Percentiles rank a stretch among this genome's conserved stretches.
phyloP scores from a whole-genome alignment of 768 basidiomycete species.

The Suillus discolor region DNA sequence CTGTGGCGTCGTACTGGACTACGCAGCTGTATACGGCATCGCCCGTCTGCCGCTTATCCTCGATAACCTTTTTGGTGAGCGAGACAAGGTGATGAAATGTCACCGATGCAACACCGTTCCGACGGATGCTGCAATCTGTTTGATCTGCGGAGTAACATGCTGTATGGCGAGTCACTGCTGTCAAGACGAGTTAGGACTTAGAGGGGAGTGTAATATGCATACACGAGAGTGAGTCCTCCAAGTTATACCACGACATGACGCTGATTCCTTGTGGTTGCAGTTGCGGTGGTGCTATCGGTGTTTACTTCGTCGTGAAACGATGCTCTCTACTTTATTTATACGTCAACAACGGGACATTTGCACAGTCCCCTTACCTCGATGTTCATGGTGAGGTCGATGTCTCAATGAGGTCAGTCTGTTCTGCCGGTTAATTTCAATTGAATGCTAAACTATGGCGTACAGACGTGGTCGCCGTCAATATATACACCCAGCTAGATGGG shows the following conservation, averaged over 20 bases:
- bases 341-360: constrained; percentile 86
- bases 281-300: constrained; percentile 85
- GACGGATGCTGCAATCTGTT: constrained; percentile 84
- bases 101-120: constrained; percentile 77
- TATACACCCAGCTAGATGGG: constrained; percentile 82
- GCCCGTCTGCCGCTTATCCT: constrained; percentile 79
- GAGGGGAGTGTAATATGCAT: constrained; percentile 96
- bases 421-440: background rate
- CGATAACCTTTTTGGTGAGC: constrained; percentile 80
- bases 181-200: constrained; percentile 46
- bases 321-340: constrained; percentile 91
- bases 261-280: constrained; percentile 40
- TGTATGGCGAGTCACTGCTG: constrained; percentile 96
- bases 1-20: constrained; percentile 80
- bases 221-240: constrained; percentile 77
- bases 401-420: constrained; percentile 73
- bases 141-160: constrained; percentile 84
- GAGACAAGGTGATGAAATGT: constrained; percentile 76
- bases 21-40: constrained; percentile 81
- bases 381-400: constrained; percentile 92
- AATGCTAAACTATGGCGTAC: background rate
- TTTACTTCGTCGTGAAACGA: constrained; percentile 91
- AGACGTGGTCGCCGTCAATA: constrained; percentile 91
- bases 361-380: constrained; percentile 89
- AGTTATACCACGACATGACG: constrained; percentile 5